Evolutionary conservation across 495 filamentous ascomycete species (phyloP).

Genomic region (Massariosphaeria phaeospora): DNA sequence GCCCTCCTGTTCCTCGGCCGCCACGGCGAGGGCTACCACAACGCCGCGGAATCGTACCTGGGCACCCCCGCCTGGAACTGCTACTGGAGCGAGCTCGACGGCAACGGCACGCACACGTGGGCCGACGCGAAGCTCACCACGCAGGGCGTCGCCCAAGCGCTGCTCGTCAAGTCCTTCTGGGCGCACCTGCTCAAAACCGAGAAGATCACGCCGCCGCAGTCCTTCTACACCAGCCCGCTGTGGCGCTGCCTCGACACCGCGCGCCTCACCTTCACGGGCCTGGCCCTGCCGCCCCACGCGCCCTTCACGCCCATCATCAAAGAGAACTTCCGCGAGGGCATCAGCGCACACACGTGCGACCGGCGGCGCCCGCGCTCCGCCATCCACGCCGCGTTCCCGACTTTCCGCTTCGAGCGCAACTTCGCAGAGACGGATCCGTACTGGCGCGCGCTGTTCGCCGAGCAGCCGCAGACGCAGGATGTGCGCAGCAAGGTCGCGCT

Average conservation of each 20-base stretch:
- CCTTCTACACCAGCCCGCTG: conserved; percentile 66
- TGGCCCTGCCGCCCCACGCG: conserved; percentile 46
- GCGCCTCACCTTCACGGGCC: conserved; percentile 54
- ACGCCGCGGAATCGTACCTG: conserved; percentile 38
- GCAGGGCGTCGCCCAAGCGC: conserved; percentile 58
- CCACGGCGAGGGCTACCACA: conserved; percentile 41
- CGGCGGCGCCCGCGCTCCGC: conserved; percentile 53
- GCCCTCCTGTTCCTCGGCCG: conserved; percentile 38
- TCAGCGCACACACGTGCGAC: conserved; percentile 77
- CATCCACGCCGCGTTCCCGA: conserved; percentile 56
- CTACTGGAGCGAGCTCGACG: conserved; percentile 66
- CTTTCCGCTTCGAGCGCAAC: conserved; percentile 56
- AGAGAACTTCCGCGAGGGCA: conserved; percentile 64
- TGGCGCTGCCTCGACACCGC: conserved; percentile 63
- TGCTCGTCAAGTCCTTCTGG: conserved; percentile 61
- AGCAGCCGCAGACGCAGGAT: conserved; percentile 48
- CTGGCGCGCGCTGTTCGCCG: conserved; percentile 34
- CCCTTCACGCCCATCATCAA: conserved; percentile 62
- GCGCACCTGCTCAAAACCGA: conserved; percentile 47
- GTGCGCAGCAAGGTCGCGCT: conserved; percentile 52
- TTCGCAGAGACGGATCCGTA: conserved; percentile 47
- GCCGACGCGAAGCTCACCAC: conserved; percentile 62
- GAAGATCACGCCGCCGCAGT: conserved; percentile 58
- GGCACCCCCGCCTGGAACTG: conserved; percentile 48
- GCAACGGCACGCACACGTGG: conserved; percentile 64